Evolutionary conservation across 1,284 basidiomycete genomes (phyloP), one percentile per base, ranked within the genome.

Genomic region (Cryptococcus floricola): DNA sequence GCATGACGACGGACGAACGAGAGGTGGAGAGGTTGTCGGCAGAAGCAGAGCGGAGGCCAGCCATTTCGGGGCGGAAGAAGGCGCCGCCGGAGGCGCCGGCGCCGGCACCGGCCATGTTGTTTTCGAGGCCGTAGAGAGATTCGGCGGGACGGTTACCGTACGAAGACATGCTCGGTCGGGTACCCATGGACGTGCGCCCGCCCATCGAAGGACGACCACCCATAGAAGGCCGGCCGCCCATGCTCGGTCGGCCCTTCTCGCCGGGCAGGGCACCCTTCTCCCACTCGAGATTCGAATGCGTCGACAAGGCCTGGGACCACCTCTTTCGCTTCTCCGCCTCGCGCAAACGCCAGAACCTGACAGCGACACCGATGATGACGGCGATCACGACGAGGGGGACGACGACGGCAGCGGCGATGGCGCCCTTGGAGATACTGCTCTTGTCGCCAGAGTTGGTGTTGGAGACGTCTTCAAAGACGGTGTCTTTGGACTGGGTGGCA

Each of bases 211-310:
- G 85, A 85, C 16, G 85, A 86, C 89, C 90, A 85, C 77, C 85
- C 83, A 80, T 91, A 85, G 75, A 93, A 75, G 34, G 79, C 31
- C 16, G 85, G 85, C 89, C 90, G 85, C 77, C 85, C 83, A 80
- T 91, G 86, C 74, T 92, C 75, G 34, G 79, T 34, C 31, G 31
- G 80, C 72, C 85, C 81, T 69, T 71, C 39, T 75, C 73, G 41
- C 68, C 70, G 1, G 69, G 65, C 10, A 62, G 56, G 27, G 70
- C 73, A 37, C 73, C 73, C 62, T 74, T 73, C 56, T 73, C 71
- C 73, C 73, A 75, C 39, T 75, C 73, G 59, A 75, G 61, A 37
- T 60, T 62, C 12, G 73, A 75, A 50, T 72, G 69, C 49, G 64
- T 62, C 23, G 69, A 71, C 54, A 75, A 53, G 8, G 73, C 73